Base-by-base conservation (phyloP, 345 rosid genomes). In the Populus deltoides region DNA sequence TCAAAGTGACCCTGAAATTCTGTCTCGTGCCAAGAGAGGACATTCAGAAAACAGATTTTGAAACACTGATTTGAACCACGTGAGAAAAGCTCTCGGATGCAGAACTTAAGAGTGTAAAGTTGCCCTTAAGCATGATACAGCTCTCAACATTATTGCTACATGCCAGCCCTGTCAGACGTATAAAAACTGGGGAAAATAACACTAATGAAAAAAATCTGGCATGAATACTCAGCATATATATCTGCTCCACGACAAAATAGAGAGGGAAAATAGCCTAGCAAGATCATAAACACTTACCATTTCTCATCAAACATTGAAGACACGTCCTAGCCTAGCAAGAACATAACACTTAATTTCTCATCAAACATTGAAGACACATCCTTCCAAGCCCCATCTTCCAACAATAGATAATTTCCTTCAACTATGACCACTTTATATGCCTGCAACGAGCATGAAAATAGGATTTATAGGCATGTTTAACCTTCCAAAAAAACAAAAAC, bases 371-470 rank as follows among this genome's bases (percentile, higher is more conserved):
- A 83, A 0, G 90, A 89, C n/a, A 92, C 62, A 73, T 94, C 97
- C 87, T 86, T 88, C 99, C 98, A 94, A 81, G 71, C 70, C 76
- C 90, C 97, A 18, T 83, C 91, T 62, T 90, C 92, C 74, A 91
- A 76, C 43, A 93, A 65, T 11, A 96, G 76, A 78, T 94, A 94
- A 84, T 96, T 91, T 71, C 98, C 99, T 86, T 96, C 97, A 67
- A 92, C 94, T 53, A 94, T 84, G 74, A 91, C 88, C 80, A 96
- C 91, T 81, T 90, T 92, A 85, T 94, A 97, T 94, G 99, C 85
- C 98, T 93, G 92, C 84, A 91, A 77, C 81, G 55, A 65, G 33
- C 38, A 79, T 63, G 35, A 71, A 65, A 29, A 63, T 70, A n/a
- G 51, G 57, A 61, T 76, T 65, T 15, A 35, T 57, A 41, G 29